Evolutionary conservation across 1,139 yeast species (phyloP), one percentile per base, ranked within the genome.

Genomic region (Kodamaea sp.): DNA sequence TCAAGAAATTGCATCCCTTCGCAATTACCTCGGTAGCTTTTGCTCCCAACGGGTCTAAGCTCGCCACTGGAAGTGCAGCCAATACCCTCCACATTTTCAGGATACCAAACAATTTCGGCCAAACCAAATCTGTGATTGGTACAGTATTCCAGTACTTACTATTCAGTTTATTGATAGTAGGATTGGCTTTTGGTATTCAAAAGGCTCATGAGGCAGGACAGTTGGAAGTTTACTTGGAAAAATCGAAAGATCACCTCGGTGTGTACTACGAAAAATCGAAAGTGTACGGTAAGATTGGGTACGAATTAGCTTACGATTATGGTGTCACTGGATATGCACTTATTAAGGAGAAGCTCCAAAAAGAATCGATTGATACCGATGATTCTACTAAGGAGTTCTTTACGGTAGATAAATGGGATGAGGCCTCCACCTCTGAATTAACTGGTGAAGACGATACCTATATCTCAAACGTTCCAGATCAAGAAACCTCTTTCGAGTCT

Each of bases 41-140:
- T 41, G 81, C 87, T 11, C 83, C 87, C 7, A 74, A 79, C 48
- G 90, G 92, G 10, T 63, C 74, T 26, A 66, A 74, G 36, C 63
- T 89, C 31, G 95, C 90, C 1, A 77, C 90, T 11, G 84, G 82
- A 0, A 83, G 95, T 29, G 95, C 94, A 2, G 87, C 95, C 2
- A 83, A 85, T 42, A 74, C 88, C 1, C 74, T 89, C 25, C 78
- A 73, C 44, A 79, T 88, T 5, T 63, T 80, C 39, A 70, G 67
- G 39, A 57, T 87, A 15, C 90, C 94, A 3, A 61, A 60, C n/a
- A 70, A 69, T 18, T 68, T 68, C 43, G 63, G 73, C 2, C 56
- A 57, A 9, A 68, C 77, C 2, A 66, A 66, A 31, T 74, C 83
- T 1, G 35, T 57, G 19, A 53, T 70, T 32, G 73, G 75, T 13